Evolutionary conservation across 805 yeast species (phyloP), one percentile per base, ranked within the genome.

Genomic region (Kockiozyma suomiensis): DNA sequence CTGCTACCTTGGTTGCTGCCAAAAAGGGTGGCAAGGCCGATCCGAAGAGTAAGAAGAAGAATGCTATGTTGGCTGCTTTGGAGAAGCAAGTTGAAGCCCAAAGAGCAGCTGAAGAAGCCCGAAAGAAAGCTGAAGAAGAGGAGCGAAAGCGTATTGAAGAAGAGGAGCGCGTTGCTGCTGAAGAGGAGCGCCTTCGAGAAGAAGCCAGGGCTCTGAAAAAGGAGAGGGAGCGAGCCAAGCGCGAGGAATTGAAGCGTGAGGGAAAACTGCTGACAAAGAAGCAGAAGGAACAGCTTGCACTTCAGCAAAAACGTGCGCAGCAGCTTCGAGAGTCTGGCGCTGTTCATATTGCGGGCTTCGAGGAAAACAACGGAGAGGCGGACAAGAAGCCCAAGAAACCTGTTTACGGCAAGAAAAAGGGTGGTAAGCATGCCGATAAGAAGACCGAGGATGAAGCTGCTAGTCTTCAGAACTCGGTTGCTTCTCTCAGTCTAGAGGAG

Each of bases 251-350:
- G 74, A 90, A 89, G 77, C 94, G 97, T 37, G 97, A 93, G 76
- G 99, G 99, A 71, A 94, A 94, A 73, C 85, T 86, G 56, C 78
- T 94, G 72, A 88, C 97, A 61, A 94, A 90, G 79, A 93, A 92
- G 73, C 99, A 94, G 80, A 90, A 88, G 76, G 97, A 91, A 75
- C 96, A 91, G 73, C 88, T 89, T 78, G 89, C 85, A 55, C 75
- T 85, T 42, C 83, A 86, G 70, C 97, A 93, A 72, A 88, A 88
- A 73, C 90, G 98, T 78, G 88, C 96, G 74, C 88, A 88, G 66
- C 91, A 86, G 70, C 79, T 93, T 63, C 80, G 93, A 66, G 86
- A 86, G 60, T 78, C 91, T 37, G 88, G 90, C 63, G 87, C 90
- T 61, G 81, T 91, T 47, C 77, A 77, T 48, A 89, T 92, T 70